Evolutionary conservation across 805 yeast genomes (phyloP), one percentile per base, ranked within the genome.

Genomic region (Brettanomyces sp.): DNA sequence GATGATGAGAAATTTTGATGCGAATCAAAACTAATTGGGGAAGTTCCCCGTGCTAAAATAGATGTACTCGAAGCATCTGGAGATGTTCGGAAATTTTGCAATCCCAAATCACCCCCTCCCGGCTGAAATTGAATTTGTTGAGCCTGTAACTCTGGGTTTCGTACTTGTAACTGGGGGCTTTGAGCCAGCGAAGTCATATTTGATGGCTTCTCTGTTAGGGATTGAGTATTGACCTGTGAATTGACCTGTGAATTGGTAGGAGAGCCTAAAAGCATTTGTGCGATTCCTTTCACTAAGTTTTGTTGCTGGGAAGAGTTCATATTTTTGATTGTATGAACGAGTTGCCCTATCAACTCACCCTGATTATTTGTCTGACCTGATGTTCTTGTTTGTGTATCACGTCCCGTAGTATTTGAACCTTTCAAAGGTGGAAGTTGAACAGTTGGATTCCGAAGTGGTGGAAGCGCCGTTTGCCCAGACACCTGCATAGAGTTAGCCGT

Each of bases 231-330:
- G 21, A 32, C n/a, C n/a, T n/a, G n/a, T n/a, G n/a, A n/a, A n/a
- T n/a, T n/a, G n/a, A n/a, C 8, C 18, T 23, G 43, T 13, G 22
- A 7, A 9, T 24, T 40, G 2, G 6, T 40, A 5, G 37, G 12
- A 13, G 45, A 12, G 12, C 45, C 45, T 12, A 24, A 36, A n/a
- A 43, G 45, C 41, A 43, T 43, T 44, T 47, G 39, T n/a, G 50
- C 49, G 3, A 54, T 52, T 32, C 52, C 53, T 32, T 49, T 49
- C 34, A 56, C 49, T 8, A 58, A 42, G 8, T 48, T 53, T n/a
- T 56, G 59, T 34, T 58, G 62, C 32, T 57, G 59, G 4, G 34
- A 18, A 12, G 59, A 46, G 41, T 47, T 49, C 60, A 58, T 55
- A 37, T 45, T 48, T 39, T 55, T 53, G 23, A 57, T 56, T 39